Percentiles rank a stretch among this genome's conserved stretches.
These are phyloP conservation scores for Isatis lusitanica DNA, from an alignment of 441 rosid genomes.

Conservation along the genomic window DNA sequence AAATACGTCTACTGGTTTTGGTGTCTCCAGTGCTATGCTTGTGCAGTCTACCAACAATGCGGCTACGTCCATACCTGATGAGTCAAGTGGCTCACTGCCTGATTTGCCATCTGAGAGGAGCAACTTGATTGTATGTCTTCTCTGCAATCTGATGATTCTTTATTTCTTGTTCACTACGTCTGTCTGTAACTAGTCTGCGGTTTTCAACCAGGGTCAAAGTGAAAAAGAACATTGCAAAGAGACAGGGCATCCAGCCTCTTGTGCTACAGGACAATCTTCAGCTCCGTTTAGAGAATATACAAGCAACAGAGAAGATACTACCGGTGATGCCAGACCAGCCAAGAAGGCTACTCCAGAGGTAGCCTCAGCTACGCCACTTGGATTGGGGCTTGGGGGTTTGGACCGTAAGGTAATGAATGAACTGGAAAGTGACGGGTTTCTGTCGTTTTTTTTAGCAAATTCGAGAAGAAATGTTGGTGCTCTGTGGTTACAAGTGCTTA, in stretches of 20 bases:
- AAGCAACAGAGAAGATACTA: conserved; percentile 40
- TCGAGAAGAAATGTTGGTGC: background rate
- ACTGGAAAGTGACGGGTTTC: background rate
- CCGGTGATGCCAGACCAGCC: conserved; percentile 43
- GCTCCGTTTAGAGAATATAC: conserved; percentile 33
- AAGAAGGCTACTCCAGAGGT: conserved; percentile 44
- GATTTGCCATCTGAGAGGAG: conserved; percentile 41
- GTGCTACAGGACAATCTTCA: conserved; percentile 21
- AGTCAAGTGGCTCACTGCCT: conserved; percentile 31
- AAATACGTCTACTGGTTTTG: background rate
- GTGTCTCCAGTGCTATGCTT: conserved; percentile 11
- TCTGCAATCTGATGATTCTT: background rate
- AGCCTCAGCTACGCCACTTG: conserved; percentile 65
- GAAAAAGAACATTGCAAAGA: conserved; percentile 21
- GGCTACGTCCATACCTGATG: conserved; percentile 33
- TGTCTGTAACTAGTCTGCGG: background rate
- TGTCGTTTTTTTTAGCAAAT: background rate
- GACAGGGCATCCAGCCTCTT: conserved; percentile 14
- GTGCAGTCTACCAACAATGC: conserved; percentile 29
- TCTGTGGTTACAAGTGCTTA: conserved; percentile 21
- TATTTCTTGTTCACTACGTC: background rate
- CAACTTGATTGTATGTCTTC: conserved; percentile 50
- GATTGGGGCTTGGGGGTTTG: conserved; percentile 81
- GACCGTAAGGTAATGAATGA: conserved; percentile 68
- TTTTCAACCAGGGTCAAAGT: conserved; percentile 20